Base-by-base conservation (phyloP, 306 rosid genomes). In the Fagus sylvatica region DNA sequence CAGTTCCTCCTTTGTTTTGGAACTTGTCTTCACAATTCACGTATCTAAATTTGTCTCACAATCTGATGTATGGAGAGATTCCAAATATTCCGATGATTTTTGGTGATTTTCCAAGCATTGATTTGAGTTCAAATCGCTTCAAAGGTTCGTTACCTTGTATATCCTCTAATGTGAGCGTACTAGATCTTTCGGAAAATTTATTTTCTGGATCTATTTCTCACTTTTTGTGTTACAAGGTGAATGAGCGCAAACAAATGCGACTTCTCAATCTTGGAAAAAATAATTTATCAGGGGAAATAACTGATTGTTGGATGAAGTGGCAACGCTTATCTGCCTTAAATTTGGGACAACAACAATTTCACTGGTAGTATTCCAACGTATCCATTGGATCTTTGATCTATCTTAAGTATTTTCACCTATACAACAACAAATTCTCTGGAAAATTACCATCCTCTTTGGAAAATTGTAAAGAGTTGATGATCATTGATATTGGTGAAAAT, bases 111-210 rank as follows among this genome's bases (percentile, higher is more conserved):
- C 1, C 9, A 4, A 0, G 0, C 0, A 0, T 2, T 0, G 76
- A 77, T 84, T 33, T 83, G 19, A 72, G 85, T 55, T 72, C 64
- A 55, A 83, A 83, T 51, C 28, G 49, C 0, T 75, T 85, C 10
- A 48, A 12, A n/a, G 84, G 81, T 74, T 2, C 74, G 4, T 3
- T 81, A 11, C 79, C 88, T 13, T 0, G 33, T 10, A 40, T 78
- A 60, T 77, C 79, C 53, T 8, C 3, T 1, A 0, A 41, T 0
- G 1, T n/a, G 34, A 0, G 0, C 0, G 0, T 0, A 0, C 16
- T 86, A 3, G 15, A 60, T 40, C 82, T 86, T 56, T 78, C 85
- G 0, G 61, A 83, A 9, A 81, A 73, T 39, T 54, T 0, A 12
- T 34, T 86, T 12, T 39, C 67, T 0, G 75, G 79, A 0, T 42